These are phyloP conservation scores for Penicillium cinerascens DNA, from an alignment of 495 filamentous ascomycete species.

Conservation along the genomic window DNA sequence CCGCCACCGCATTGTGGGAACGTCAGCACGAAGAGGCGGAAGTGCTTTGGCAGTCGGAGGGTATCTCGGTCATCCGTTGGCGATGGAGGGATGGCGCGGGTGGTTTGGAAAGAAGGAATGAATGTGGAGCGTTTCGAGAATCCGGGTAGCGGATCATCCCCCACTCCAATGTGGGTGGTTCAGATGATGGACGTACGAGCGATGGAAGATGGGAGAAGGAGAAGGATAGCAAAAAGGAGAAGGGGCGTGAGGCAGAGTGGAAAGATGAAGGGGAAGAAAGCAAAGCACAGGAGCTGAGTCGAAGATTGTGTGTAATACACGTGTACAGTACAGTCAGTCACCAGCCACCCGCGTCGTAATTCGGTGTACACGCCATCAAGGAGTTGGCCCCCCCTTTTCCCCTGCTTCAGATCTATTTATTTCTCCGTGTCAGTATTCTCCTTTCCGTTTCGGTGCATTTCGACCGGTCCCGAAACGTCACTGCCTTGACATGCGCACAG, in stretches of 20 bases:
- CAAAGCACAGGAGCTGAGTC: conserved; percentile 3
- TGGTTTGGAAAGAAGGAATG: neutral
- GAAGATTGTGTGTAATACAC: conserved; percentile 24
- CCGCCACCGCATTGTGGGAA: conserved; percentile 48
- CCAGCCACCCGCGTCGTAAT: conserved; percentile 6
- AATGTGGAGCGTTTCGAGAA: conserved; percentile 26
- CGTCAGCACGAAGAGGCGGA: conserved; percentile 24
- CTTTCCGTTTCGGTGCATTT: neutral
- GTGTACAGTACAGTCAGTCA: conserved; percentile 7
- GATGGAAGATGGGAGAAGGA: neutral
- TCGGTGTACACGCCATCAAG: conserved; percentile 1
- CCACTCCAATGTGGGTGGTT: conserved; percentile 6
- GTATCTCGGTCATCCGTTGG: neutral
- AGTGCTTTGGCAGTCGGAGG: neutral
- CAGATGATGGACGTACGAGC: neutral
- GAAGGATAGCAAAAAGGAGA: neutral
- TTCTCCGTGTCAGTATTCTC: neutral
- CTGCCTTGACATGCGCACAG: too few relatives aligned
- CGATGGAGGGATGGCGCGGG: conserved; percentile 1
- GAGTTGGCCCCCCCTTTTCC: neutral
- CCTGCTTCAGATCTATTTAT: neutral
- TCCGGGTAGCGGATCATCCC: conserved; percentile 27
- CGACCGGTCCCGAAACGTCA: neutral
- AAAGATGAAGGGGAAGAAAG: conserved; percentile 8
- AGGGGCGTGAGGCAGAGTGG: neutral